phyloP scores from a whole-genome alignment of 139 green algal genomes.

The Trebouxia sp. region DNA sequence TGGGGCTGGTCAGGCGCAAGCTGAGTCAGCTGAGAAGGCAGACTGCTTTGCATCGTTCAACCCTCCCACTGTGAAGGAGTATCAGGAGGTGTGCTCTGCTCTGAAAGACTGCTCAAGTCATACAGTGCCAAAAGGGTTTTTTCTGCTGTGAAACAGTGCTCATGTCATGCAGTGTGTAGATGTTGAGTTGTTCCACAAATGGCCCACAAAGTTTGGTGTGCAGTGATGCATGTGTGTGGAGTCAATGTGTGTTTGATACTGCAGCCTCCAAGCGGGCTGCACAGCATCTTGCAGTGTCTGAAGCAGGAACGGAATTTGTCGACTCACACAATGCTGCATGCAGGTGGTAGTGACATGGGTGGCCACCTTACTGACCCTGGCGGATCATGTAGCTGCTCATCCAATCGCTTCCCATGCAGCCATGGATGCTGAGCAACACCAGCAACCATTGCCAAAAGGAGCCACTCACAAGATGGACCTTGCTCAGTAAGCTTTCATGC shows the following conservation, averaged over 20 bases:
- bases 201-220: not conserved
- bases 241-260: too few relatives aligned
- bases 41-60: slow-evolving; percentile 35
- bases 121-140: not conserved
- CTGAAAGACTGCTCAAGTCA: not conserved
- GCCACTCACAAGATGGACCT: slow-evolving; percentile 30
- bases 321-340: too few relatives aligned
- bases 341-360: slow-evolving; percentile 34
- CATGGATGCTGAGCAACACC: slow-evolving; percentile 29
- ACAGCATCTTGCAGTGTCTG: too few relatives aligned
- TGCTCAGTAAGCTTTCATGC: not conserved
- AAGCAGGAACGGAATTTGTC: too few relatives aligned
- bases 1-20: not conserved
- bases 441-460: slow-evolving; percentile 20
- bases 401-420: slow-evolving; percentile 17
- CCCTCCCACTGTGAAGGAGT: slow-evolving; percentile 18
- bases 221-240: too few relatives aligned
- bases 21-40: not conserved
- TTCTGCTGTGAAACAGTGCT: not conserved
- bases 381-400: slow-evolving; percentile 32
- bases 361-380: slow-evolving; percentile 31
- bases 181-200: not conserved
- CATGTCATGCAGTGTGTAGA: not conserved
- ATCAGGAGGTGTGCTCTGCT: slow-evolving; percentile 16
- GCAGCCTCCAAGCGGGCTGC: too few relatives aligned